These are phyloP conservation scores for Auriculariales sp. DNA, from an alignment of 768 basidiomycete species.

Conservation along the genomic window DNA sequence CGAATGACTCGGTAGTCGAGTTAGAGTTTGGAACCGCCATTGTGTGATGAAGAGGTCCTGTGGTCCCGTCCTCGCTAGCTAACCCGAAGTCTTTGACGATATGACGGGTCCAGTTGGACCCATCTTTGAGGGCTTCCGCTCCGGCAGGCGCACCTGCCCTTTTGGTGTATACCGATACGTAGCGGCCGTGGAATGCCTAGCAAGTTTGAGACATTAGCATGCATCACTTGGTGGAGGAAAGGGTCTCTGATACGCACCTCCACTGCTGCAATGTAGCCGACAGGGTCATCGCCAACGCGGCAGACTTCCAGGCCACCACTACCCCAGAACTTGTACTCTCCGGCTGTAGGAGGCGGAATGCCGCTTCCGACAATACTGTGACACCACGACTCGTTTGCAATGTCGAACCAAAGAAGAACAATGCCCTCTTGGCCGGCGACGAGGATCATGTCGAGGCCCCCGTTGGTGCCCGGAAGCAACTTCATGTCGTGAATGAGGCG, in stretches of 20 bases:
- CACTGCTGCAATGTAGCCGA: conserved; percentile 11
- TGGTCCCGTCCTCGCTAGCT: conserved; percentile 7
- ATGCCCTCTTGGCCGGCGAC: conserved; percentile 11
- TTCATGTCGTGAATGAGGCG: conserved; percentile 10
- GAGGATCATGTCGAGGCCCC: conserved; percentile 8
- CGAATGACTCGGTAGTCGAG: conserved; percentile 9
- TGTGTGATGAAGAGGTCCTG: conserved; percentile 14
- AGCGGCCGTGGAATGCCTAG: conserved; percentile 12
- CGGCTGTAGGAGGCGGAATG: neutral
- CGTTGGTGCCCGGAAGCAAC: conserved; percentile 1
- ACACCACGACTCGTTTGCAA: conserved; percentile 1
- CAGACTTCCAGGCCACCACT: conserved; percentile 9
- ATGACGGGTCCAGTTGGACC: conserved; percentile 11
- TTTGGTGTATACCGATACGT: conserved; percentile 12
- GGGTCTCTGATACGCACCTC: conserved; percentile 11
- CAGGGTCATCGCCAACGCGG: conserved; percentile 8
- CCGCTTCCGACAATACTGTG: conserved; percentile 7
- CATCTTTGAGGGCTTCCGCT: neutral
- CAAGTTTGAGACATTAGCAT: neutral
- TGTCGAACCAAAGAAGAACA: conserved; percentile 7
- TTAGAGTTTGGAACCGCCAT: conserved; percentile 5
- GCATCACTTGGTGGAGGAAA: too few species aligned
- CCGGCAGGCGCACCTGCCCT: conserved; percentile 3
- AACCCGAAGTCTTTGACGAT: conserved; percentile 14
- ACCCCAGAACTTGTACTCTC: conserved; percentile 6